Percentiles rank a stretch among this genome's conserved stretches.
phyloP scores from a whole-genome alignment of 371 early-diverging fungal genomes.

The Syncephalastrum sp. region DNA sequence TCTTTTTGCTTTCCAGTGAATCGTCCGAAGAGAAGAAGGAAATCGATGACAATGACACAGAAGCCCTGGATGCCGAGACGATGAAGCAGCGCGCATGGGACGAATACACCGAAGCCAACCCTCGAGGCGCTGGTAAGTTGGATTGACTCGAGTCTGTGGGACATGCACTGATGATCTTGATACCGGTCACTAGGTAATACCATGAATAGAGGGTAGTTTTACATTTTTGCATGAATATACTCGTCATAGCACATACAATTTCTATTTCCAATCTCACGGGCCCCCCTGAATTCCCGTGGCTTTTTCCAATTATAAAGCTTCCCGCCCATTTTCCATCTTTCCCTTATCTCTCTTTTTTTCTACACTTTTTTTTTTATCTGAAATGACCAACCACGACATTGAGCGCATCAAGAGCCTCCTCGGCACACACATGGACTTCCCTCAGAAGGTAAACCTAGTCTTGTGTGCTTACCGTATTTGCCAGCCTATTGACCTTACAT shows the following conservation, averaged over 20 bases:
- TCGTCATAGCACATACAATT: no score
- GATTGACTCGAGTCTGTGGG: not conserved
- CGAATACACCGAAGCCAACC: conserved; percentile 91
- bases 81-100: conserved; percentile 88
- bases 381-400: conserved; percentile 46
- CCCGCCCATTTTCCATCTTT: no score
- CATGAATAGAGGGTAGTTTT: no score
- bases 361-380: conserved; percentile 6
- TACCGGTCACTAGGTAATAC: not conserved
- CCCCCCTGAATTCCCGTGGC: no score
- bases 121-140: conserved; percentile 86
- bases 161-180: no score
- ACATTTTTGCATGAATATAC: no score
- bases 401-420: conserved; percentile 66
- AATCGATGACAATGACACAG: conserved; percentile 80
- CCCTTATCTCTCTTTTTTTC: conserved; percentile 4
- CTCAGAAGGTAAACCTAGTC: conserved; percentile 62
- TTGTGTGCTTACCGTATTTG: not conserved
- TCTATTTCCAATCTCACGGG: no score
- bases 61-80: conserved; percentile 79
- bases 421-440: conserved; percentile 78
- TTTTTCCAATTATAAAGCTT: no score
- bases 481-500: not conserved
- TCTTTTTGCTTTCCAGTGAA: conserved; percentile 25
- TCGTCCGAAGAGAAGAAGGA: conserved; percentile 62